These are phyloP conservation scores for Amauroascus verrucosus DNA, from an alignment of 2,329 filamentous ascomycete species.

Conservation along the genomic window DNA sequence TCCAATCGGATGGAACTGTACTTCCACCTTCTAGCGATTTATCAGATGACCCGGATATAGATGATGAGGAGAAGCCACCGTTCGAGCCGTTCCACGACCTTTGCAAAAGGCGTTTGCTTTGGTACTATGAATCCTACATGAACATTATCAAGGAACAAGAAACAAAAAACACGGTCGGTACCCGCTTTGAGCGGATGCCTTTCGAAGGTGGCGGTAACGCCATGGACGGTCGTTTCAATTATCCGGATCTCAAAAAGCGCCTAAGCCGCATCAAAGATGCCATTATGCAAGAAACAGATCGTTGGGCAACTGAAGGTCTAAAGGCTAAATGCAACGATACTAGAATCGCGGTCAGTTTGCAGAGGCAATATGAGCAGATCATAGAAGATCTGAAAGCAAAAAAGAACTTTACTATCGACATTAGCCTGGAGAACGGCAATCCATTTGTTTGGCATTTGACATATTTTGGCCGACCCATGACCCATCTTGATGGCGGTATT, in stretches of 20 bases:
- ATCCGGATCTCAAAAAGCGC: conserved; percentile 59
- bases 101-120: conserved; percentile 82
- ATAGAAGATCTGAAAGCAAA: conserved; percentile 61
- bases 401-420: conserved; percentile 59
- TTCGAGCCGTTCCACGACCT: conserved; percentile 87
- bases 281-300: conserved; percentile 59
- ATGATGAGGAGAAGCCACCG: conserved; percentile 37
- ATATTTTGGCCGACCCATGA: conserved; percentile 86
- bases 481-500: conserved; percentile 81
- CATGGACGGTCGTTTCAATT: conserved; percentile 83
- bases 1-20: conserved; percentile 45
- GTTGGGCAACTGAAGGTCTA: conserved; percentile 62
- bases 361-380: conserved; percentile 76
- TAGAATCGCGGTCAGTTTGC: conserved; percentile 69
- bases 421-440: conserved; percentile 68
- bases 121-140: conserved; percentile 89
- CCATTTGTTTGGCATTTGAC: conserved; percentile 83
- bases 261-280: conserved; percentile 57
- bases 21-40: conserved; percentile 23
- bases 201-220: conserved; percentile 69
- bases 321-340: conserved; percentile 54
- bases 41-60: conserved; percentile 27
- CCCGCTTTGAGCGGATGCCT: conserved; percentile 67
- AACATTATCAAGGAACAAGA: conserved; percentile 55
- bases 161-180: conserved; percentile 52